Evolutionary conservation across 805 yeast genomes (phyloP).

Genomic region (Kodamaea fukazawae): DNA sequence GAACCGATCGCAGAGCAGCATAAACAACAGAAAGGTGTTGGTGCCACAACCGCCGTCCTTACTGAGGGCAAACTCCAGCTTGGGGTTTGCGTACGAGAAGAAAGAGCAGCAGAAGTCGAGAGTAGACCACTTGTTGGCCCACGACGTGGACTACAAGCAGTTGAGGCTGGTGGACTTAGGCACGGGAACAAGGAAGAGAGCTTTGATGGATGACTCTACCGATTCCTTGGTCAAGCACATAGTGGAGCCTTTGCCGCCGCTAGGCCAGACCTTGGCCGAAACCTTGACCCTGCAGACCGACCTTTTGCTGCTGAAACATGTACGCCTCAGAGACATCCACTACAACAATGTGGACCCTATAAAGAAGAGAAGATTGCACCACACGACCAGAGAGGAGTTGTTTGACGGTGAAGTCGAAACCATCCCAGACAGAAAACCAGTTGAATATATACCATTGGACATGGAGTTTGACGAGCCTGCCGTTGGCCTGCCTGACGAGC

Average conservation of each 20-base stretch:
- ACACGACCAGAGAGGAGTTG: constrained; percentile 15
- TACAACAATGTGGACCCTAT: constrained; percentile 28
- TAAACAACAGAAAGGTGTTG: constrained; percentile 7
- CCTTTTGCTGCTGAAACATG: constrained; percentile 21
- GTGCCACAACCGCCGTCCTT: constrained; percentile 23
- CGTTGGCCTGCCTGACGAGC: constrained; percentile 5
- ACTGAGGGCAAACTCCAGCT: constrained; percentile 15
- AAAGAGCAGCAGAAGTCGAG: too few relatives aligned
- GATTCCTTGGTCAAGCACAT: constrained; percentile 24
- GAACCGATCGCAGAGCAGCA: constrained; percentile 29
- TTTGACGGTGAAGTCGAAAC: constrained; percentile 50
- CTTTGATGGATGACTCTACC: constrained; percentile 13
- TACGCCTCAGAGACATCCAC: constrained; percentile 11
- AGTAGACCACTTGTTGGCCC: constrained; percentile 7
- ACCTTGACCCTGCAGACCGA: constrained; percentile 19
- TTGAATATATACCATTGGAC: constrained; percentile 45
- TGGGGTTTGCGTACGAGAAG: constrained; percentile 1
- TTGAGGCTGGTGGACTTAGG: constrained; percentile 3
- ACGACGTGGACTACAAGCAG: constrained; percentile 3
- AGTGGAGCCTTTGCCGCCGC: constrained; percentile 4
- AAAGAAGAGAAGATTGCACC: constrained; percentile 15
- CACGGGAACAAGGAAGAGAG: not conserved
- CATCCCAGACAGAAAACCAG: constrained; percentile 39
- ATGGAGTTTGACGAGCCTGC: constrained; percentile 30
- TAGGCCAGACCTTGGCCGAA: constrained; percentile 7